phyloP scores from a whole-genome alignment of 169 alveolate genomes.

The Plasmodium chabaudi region DNA sequence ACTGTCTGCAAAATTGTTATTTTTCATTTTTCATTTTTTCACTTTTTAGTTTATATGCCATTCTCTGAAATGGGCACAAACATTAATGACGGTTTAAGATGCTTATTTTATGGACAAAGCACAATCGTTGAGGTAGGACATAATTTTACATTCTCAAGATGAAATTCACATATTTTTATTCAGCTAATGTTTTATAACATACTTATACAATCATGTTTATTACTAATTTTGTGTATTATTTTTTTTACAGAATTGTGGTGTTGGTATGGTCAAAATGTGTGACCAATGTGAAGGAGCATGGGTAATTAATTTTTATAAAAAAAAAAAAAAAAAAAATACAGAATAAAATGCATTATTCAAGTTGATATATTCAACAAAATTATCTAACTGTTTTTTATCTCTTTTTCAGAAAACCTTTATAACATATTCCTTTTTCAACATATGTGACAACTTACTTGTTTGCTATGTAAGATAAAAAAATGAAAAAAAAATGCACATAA shows the following conservation, averaged over 20 bases:
- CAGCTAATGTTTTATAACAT: neutral
- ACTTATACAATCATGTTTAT: neutral
- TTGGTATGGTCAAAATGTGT: constrained; percentile 66
- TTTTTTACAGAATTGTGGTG: constrained; percentile 52
- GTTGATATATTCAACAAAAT: neutral
- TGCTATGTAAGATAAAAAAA: constrained; percentile 39
- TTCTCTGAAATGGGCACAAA: constrained; percentile 46
- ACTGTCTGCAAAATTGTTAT: too few species aligned
- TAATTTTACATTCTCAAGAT: neutral
- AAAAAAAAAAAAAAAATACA: neutral
- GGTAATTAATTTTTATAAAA: constrained; percentile 21
- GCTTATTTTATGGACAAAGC: constrained; percentile 38
- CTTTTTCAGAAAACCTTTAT: constrained; percentile 53
- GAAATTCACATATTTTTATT: neutral
- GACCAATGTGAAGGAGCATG: constrained; percentile 72
- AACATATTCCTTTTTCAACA: constrained; percentile 61
- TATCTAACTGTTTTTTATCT: constrained; percentile 7
- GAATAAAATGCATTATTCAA: neutral
- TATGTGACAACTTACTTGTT: constrained; percentile 60
- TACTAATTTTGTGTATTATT: neutral
- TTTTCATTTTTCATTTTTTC: neutral
- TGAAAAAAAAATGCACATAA: neutral
- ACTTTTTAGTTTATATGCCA: constrained; percentile 28
- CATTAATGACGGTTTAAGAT: constrained; percentile 33
- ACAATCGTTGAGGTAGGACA: constrained; percentile 45